Base-by-base conservation (phyloP, 345 rosid genomes). In the Eucalyptus cloeziana region DNA sequence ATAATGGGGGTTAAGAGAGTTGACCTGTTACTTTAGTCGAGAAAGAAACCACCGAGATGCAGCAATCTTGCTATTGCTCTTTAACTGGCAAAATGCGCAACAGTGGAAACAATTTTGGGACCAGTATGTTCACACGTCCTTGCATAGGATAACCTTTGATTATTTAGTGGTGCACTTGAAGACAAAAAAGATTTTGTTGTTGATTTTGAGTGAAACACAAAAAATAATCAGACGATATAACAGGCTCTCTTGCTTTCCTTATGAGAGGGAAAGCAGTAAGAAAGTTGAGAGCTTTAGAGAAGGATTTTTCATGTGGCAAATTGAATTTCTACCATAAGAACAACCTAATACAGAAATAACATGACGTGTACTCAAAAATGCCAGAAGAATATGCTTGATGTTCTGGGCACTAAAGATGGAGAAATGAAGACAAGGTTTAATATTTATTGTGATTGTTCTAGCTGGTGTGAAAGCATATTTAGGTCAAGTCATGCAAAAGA, bases 401-500 rank as follows among this genome's bases (percentile, higher is more conserved):
- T n/a, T 64, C 71, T n/a, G 37, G 71, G 0, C 31, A n/a, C 33
- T 64, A 0, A 64, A 64, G 37, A n/a, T 5, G 5, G 3, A 64
- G 9, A 64, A 64, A 64, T 64, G 76, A 13, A 27, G 37, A 64
- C 37, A 27, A 60, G 37, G 37, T 14, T 64, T n/a, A 30, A 64
- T 64, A 64, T 7, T 64, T 62, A 30, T 64, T 14, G 19, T 64
- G 15, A 62, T 62, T 30, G 14, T 62, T 62, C 8, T 13, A n/a
- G 1, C 76, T n/a, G 76, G 76, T n/a, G 76, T n/a, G 76, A 64
- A 64, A 64, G 76, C 76, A 64, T 64, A n/a, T 64, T 64, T 64
- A 19, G 76, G 76, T 64, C 76, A 64, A 64, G 76, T 64, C 76
- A n/a, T 30, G 2, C 2, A 64, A 64, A 64, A 13, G 33, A 64